Evolutionary conservation across 495 filamentous ascomycete species (phyloP), one percentile per base, ranked within the genome.

Genomic region (Penicillium samsonianum): DNA sequence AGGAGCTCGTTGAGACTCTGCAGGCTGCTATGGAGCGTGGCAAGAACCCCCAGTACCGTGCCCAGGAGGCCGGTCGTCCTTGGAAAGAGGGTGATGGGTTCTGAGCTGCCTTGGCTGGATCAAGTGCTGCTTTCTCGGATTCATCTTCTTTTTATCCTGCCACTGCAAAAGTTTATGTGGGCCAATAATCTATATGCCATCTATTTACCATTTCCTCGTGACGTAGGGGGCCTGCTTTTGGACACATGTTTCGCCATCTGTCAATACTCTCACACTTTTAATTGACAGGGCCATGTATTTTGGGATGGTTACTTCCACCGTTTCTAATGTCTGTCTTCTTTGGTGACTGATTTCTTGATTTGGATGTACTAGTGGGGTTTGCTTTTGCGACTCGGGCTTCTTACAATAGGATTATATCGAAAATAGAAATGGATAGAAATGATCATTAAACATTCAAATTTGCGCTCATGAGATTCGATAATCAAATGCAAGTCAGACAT

Each of bases 21-120:
- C 35, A 64, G 17, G 73, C 72, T 51, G 84, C 85, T 0, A 60
- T 80, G 12, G 62, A 76, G 50, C 74, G 78, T 38, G 85, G 85
- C 0, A 67, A 75, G 31, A 73, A 85, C 65, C 80, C 84, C 0
- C 64, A 61, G 53, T 65, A 72, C 46, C 67, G 84, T 54, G 84
- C 84, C 25, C 26, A 65, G 56, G 83, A 85, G 59, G 75, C 71
- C 12, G 81, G 82, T 42, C 75, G 81, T 46, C 59, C 65, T 28
- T 83, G 77, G 78, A 75, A 79, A 33, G 76, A 80, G 38, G 81
- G 78, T 6, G 80, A 84, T 65, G 79, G 78, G n/a, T 82, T 75
- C 55, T 77, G 58, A 67, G 16, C 33, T 38, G 14, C 10, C 19
- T 53, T 57, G 33, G 11, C 40, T 33, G 17, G 43, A 53, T 42